Conservation (phyloP, 73 alveolate genomes). For the Stentor roeselii region DNA sequence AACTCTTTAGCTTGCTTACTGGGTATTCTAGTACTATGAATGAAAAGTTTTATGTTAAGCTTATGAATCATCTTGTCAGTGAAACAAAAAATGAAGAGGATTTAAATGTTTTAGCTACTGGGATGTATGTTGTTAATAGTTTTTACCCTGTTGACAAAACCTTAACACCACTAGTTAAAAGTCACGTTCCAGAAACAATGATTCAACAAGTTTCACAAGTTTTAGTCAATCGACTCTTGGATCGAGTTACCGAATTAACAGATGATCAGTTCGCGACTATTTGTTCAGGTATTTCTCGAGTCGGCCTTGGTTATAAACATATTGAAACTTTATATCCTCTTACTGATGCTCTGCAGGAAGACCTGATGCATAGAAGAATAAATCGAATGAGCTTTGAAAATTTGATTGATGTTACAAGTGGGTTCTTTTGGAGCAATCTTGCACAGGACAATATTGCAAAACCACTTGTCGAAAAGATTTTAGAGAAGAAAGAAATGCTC, state of each 20-base stretch:
- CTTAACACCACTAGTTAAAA: background rate
- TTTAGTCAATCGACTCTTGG: too few species aligned
- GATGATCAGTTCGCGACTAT: conserved; percentile 22
- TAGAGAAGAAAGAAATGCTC: background rate
- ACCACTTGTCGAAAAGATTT: background rate
- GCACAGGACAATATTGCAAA: background rate
- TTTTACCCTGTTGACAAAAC: background rate
- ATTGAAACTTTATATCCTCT: background rate
- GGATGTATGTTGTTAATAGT: background rate
- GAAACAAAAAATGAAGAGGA: background rate
- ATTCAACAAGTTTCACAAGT: background rate
- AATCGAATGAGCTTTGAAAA: background rate
- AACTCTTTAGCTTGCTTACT: background rate
- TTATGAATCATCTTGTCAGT: background rate
- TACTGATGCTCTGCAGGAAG: background rate
- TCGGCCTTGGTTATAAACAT: too few species aligned
- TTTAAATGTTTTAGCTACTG: background rate
- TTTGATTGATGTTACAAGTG: background rate
- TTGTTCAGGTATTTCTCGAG: background rate
- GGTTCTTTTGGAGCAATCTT: background rate
- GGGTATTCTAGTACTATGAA: background rate
- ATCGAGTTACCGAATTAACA: background rate
- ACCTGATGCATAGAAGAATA: conserved; percentile 15
- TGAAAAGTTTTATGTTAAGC: background rate
- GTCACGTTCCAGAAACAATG: background rate